Evolutionary conservation across 1,284 basidiomycete species (phyloP), one percentile per base, ranked within the genome.

Genomic region (Rhodotorula sp.): DNA sequence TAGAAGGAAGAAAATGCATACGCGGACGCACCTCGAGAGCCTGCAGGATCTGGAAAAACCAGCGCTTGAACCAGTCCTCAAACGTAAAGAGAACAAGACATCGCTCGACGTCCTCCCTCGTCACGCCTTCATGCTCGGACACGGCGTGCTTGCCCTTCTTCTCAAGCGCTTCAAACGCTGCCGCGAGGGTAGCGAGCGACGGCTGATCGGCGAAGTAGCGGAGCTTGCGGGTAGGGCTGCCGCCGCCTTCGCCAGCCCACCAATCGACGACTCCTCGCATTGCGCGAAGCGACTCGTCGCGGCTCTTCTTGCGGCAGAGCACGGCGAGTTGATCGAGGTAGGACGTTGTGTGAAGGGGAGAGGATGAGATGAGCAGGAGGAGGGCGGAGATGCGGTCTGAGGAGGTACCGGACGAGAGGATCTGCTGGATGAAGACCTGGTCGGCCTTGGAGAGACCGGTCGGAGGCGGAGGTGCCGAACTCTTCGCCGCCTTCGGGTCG

Each of bases 61-160:
- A 97, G 77, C 93, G 94, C 82, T 99, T 99, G 66, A 98, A 82
- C 88, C 92, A 94, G 78, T 99, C 94, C 79, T 99, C 96, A 79
- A 95, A 99, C 71, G 90, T 89, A 88, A 90, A 99, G 5, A 90
- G 73, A 17, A 94, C 78, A 0, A 97, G 81, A 79, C 92, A 88
- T 56, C 87, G 84, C 71, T 95, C 77, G 24, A 71, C 60, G n/a
- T 73, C 71, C 17, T 62, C 27, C 34, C 59, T 70, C 27, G 27
- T 59, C 47, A 72, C 39, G 30, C 63, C 57, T 36, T 61, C 36
- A 24, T 30, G 29, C 29, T 39, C 36, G 2, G 27, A 29, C 8
- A 54, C 46, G 15, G 69, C 64, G 60, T 62, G 69, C 68, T 75
- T 76, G n/a, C 62, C 60, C n/a, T 62, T 54, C 52, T 64, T 69